Conservation (phyloP, 1,139 yeast species). For the Schwanniomyces etchellsii region DNA sequence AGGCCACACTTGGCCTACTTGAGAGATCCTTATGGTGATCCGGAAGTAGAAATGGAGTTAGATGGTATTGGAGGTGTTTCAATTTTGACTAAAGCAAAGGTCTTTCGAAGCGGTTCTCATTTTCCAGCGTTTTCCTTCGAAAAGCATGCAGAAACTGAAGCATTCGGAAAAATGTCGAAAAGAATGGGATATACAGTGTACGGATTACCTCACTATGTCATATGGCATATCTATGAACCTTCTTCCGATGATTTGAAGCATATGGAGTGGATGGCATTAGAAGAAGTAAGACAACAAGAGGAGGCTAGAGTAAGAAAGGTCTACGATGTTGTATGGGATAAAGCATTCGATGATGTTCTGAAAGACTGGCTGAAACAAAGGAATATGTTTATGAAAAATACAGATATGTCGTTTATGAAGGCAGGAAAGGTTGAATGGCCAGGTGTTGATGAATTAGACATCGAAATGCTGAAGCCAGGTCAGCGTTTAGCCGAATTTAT, state of each 20-base stretch:
- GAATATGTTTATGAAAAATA: slow-evolving; percentile 61
- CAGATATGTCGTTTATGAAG: slow-evolving; percentile 52
- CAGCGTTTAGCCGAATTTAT: slow-evolving; percentile 39
- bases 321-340: slow-evolving; percentile 70
- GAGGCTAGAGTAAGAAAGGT: slow-evolving; percentile 63
- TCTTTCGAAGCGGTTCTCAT: slow-evolving; percentile 75
- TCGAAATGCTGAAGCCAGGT: slow-evolving; percentile 17
- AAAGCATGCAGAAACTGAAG: slow-evolving; percentile 92
- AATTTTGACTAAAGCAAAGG: slow-evolving; percentile 71
- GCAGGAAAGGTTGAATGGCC: slow-evolving; percentile 62
- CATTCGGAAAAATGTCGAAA: slow-evolving; percentile 80
- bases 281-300: slow-evolving; percentile 68
- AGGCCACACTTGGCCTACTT: slow-evolving; percentile 85
- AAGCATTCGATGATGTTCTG: slow-evolving; percentile 71
- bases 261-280: slow-evolving; percentile 96
- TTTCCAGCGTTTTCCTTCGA: slow-evolving; percentile 89
- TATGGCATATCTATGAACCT: slow-evolving; percentile 92
- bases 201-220: slow-evolving; percentile 84
- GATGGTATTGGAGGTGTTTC: slow-evolving; percentile 94
- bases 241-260: slow-evolving; percentile 81
- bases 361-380: slow-evolving; percentile 66
- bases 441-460: slow-evolving; percentile 47
- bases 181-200: slow-evolving; percentile 77
- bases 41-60: slow-evolving; percentile 78
- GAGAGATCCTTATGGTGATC: slow-evolving; percentile 82